These are phyloP conservation scores for Calocybe cyanea DNA, from an alignment of 768 basidiomycete genomes.

Conservation along the genomic window DNA sequence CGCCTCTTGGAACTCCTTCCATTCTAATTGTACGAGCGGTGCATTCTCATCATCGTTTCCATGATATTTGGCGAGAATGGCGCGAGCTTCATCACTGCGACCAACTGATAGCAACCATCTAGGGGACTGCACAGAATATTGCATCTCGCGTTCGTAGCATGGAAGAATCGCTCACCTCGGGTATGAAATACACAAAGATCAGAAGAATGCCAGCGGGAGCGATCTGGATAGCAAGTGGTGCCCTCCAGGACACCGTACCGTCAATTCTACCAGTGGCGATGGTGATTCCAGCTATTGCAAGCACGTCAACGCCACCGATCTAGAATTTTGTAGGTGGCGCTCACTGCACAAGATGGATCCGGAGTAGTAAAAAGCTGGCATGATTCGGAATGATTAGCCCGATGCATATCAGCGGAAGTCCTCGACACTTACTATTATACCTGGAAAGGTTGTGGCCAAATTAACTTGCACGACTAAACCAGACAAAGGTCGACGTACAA, in stretches of 20 bases:
- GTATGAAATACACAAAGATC: constrained; percentile 30
- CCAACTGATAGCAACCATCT: constrained; percentile 52
- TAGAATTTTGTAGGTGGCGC: constrained; percentile 7
- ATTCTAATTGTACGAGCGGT: constrained; percentile 48
- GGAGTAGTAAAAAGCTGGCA: constrained; percentile 40
- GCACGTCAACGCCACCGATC: background rate
- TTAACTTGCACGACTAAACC: background rate
- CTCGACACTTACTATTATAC: constrained; percentile 34
- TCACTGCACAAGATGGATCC: constrained; percentile 41
- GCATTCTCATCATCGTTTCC: constrained; percentile 47
- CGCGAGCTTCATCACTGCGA: constrained; percentile 43
- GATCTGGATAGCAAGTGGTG: constrained; percentile 50
- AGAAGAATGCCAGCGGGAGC: constrained; percentile 39
- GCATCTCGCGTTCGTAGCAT: background rate
- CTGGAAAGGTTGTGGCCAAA: constrained; percentile 13
- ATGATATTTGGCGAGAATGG: constrained; percentile 49
- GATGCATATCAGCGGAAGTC: constrained; percentile 6
- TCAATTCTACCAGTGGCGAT: constrained; percentile 36
- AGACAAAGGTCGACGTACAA: constrained; percentile 32
- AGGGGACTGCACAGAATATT: constrained; percentile 36
- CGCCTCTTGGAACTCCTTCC: constrained; percentile 47
- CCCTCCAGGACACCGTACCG: constrained; percentile 40
- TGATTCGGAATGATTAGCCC: background rate
- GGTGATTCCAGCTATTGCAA: constrained; percentile 35
- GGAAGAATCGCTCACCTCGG: constrained; percentile 25